phyloP scores from a whole-genome alignment of 805 yeast species.

The Lipomyces kockii region DNA sequence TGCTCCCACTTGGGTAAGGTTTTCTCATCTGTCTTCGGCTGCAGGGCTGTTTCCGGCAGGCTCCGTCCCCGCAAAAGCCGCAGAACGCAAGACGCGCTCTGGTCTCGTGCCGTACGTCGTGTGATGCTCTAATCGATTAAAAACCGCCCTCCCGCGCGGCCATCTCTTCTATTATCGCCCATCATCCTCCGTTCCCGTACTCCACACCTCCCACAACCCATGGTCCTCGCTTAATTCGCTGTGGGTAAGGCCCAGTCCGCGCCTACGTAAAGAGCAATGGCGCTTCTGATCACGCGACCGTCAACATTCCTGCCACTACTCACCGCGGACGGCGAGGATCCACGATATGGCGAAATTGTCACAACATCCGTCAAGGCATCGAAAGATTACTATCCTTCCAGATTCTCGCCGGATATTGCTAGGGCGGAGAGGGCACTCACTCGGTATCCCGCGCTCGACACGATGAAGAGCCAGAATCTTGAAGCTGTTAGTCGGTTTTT shows the following conservation, averaged over 20 bases:
- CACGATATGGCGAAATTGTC: not conserved
- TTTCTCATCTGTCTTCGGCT: no score
- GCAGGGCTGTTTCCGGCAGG: no score
- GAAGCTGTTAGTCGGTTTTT: not conserved
- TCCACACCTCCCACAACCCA: not conserved
- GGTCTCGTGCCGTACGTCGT: no score
- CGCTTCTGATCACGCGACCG: constrained; percentile 3
- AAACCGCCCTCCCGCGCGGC: not conserved
- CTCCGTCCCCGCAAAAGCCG: no score
- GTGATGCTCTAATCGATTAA: no score
- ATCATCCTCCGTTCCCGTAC: not conserved
- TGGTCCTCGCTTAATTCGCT: not conserved
- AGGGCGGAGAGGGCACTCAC: not conserved
- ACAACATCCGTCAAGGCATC: not conserved
- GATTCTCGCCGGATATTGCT: not conserved
- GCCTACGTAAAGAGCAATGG: not conserved
- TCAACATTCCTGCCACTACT: not conserved
- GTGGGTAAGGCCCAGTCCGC: not conserved
- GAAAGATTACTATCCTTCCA: not conserved
- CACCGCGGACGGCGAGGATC: not conserved
- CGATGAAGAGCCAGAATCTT: constrained; percentile 2
- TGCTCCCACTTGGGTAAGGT: no score
- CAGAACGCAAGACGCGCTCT: no score
- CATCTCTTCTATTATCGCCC: not conserved
- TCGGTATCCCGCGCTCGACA: not conserved